Evolutionary conservation across 75 land plant species (phyloP), one percentile per base, ranked within the genome.

Genomic region (Cunninghamia lanceolata): DNA sequence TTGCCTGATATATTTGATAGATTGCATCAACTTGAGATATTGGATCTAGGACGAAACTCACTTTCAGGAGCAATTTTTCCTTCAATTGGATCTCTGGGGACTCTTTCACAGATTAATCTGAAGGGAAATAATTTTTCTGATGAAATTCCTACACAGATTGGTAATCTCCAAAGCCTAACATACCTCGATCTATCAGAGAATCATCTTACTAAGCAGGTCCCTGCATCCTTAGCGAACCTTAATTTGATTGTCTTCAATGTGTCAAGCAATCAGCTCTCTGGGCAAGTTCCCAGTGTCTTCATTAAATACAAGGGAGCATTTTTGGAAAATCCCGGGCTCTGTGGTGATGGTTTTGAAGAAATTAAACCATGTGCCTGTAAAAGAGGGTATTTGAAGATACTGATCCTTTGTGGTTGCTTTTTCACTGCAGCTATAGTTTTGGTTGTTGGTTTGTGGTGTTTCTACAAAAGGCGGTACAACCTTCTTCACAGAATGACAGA

Each of bases 201-300:
- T 87, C 59, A 73, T 32, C 82, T 91, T 74, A 68, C 87, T 11
- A 92, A 92, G 32, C 56, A 84, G 3, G 45, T 91, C 15, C 92
- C 92, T 39, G 88, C 88, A 63, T 35, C 73, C 43, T 86, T 91
- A 68, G 88, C 25, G 7, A 78, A 79, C 17, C 74, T 85, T 53
- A 16, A 10, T 10, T 75, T 91, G 74, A 50, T 59, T 16, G 87
- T 87, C 85, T 89, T 97, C n/a, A 95, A 97, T 68, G 86, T 97
- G 56, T 95, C 97, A 7, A 82, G 50, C n/a, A 96, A 96, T 85
- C 42, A 11, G 25, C 89, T 96, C 34, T 87, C 88, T 6, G 99
- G 99, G 16, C 56, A 84, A 43, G 84, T 96, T 21, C 99, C 99
- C 5, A 8, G 84, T 45, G 87, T 40, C 84, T 85, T 95, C 82